phyloP scores from a whole-genome alignment of 2,329 filamentous ascomycete species.

The Cercospora zeina region DNA sequence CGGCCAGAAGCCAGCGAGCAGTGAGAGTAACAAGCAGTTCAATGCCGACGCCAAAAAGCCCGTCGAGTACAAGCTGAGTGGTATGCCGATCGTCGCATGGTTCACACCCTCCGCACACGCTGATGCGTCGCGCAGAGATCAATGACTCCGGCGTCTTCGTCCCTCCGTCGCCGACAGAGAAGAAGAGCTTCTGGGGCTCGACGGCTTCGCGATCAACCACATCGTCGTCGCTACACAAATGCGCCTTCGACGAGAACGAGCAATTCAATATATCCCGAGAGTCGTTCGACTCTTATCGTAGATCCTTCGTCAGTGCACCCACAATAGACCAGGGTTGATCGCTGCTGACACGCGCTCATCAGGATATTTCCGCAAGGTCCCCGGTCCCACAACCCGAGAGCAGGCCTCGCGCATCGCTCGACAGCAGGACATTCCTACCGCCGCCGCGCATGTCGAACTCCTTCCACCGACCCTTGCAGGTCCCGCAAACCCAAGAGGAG shows the following conservation, averaged over 20 bases:
- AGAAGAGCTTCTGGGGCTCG: slow-evolving; percentile 72
- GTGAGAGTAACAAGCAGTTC: slow-evolving; percentile 40
- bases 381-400: slow-evolving; percentile 63
- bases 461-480: slow-evolving; percentile 38
- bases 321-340: background rate
- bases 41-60: slow-evolving; percentile 46
- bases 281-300: slow-evolving; percentile 93
- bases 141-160: slow-evolving; percentile 94
- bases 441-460: slow-evolving; percentile 48
- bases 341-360: slow-evolving; percentile 42
- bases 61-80: slow-evolving; percentile 56
- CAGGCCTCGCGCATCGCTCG: slow-evolving; percentile 73
- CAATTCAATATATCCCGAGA: slow-evolving; percentile 94
- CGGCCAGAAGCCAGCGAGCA: slow-evolving; percentile 19
- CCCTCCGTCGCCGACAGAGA: slow-evolving; percentile 89
- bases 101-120: background rate
- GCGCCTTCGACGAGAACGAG: slow-evolving; percentile 77
- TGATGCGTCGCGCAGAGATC: slow-evolving; percentile 64
- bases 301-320: slow-evolving; percentile 82
- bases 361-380: slow-evolving; percentile 90
- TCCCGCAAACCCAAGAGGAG: slow-evolving; percentile 37
- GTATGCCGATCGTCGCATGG: slow-evolving; percentile 40
- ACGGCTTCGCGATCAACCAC: slow-evolving; percentile 53
- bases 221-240: slow-evolving; percentile 58
- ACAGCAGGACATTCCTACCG: slow-evolving; percentile 59